Evolutionary conservation across 805 yeast species (phyloP), one percentile per base, ranked within the genome.

Genomic region (Dipodascopsis uninucleata): DNA sequence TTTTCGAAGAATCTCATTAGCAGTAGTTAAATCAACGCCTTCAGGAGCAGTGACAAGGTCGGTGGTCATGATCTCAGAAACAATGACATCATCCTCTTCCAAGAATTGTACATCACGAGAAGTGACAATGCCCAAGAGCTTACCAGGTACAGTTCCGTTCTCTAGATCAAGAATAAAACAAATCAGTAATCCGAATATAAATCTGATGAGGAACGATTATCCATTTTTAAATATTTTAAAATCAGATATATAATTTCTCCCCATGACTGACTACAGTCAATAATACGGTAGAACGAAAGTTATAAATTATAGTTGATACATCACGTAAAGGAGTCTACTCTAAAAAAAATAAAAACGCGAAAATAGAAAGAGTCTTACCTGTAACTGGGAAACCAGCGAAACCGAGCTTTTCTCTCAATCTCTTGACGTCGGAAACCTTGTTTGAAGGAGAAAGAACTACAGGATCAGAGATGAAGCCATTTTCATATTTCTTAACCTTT

Each of bases 211-310:
- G n/a, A 26, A 29, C 29, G 29, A 26, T n/a, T 12, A 14, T 2
- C 16, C 26, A 12, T 32, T 9, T 7, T 16, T 26, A 9, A 14
- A 8, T 10, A 12, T 31, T 31, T 33, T 12, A 36, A 32, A 36
- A 33, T 48, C 47, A 42, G 53, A 48, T 5, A 38, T 31, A 33
- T 31, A 22, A 5, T 49, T 8, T 12, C 28, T 52, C 56, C 56
- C 47, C 56, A 52, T 41, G 56, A 52, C 55, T 49, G 36, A 12
- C 40, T 23, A 49, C 50, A 50, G 55, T 49, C 54, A 70, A 65
- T n/a, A 65, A 73, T 62, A 82, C 96, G 95, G 97, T 82, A 90
- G 98, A 90, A 90, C 97, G 98, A 90, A 90, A 90, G 97, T 90
- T 88, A 85, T 75, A 64, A 66, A 50, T 44, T 52, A 28, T 38